Percentiles rank a stretch among this genome's conserved stretches.
Conservation (phyloP, 805 yeast species). For the Brettanomyces custersianus region DNA sequence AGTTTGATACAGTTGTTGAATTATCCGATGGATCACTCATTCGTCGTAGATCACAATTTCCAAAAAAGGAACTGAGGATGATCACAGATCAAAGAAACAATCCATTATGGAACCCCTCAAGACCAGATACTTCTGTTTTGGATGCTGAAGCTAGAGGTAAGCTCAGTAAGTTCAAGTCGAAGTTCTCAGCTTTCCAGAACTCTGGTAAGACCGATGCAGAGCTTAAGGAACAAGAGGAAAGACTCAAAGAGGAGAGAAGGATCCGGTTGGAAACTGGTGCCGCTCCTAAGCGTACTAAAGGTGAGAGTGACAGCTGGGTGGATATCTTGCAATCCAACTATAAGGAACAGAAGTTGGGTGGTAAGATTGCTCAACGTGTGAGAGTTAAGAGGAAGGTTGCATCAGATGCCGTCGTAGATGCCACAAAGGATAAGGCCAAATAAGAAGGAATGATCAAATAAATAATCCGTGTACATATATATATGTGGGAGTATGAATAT, state of each 20-base stretch:
- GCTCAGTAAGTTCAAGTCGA: slow-evolving; percentile 64
- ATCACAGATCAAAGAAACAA: slow-evolving; percentile 83
- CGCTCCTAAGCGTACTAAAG: slow-evolving; percentile 16
- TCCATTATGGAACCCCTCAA: slow-evolving; percentile 82
- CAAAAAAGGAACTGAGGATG: slow-evolving; percentile 78
- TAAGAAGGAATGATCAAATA: background rate
- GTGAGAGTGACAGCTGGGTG: slow-evolving; percentile 36
- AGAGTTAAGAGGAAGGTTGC: slow-evolving; percentile 16
- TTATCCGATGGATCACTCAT: slow-evolving; percentile 91
- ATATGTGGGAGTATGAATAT: too few species aligned
- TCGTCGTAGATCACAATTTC: slow-evolving; percentile 74
- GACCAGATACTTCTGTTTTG: slow-evolving; percentile 62
- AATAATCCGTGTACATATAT: slow-evolving; percentile 3
- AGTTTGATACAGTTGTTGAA: slow-evolving; percentile 84
- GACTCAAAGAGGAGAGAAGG: slow-evolving; percentile 21
- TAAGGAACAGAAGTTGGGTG: slow-evolving; percentile 28
- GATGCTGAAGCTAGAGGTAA: slow-evolving; percentile 84
- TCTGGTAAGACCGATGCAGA: slow-evolving; percentile 26
- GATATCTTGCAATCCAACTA: slow-evolving; percentile 45
- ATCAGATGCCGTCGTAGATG: background rate
- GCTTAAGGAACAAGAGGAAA: slow-evolving; percentile 14
- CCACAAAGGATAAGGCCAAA: background rate
- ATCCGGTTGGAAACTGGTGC: slow-evolving; percentile 22
- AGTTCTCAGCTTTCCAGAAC: slow-evolving; percentile 42
- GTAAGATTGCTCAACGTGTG: slow-evolving; percentile 24